These are phyloP conservation scores for Ascocoryne sarcoides DNA, from an alignment of 2,329 filamentous ascomycete species.

Conservation along the genomic window DNA sequence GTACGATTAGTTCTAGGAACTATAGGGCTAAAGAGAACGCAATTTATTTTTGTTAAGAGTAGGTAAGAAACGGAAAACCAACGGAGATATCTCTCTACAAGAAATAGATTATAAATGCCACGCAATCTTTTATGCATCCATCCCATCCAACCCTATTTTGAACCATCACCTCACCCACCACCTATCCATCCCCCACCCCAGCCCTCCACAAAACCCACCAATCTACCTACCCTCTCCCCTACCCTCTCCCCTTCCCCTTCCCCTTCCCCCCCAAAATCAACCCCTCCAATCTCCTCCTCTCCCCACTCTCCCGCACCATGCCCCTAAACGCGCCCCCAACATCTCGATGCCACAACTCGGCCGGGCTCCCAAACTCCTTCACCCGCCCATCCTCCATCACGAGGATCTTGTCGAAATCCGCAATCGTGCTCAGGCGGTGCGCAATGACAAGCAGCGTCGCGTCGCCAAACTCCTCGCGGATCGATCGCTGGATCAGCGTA, in stretches of 20 bases:
- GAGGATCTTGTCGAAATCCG: slow-evolving; percentile 66
- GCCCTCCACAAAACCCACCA: background rate
- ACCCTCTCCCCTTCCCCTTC: background rate
- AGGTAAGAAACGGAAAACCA: too few species aligned
- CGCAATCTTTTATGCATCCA: too few species aligned
- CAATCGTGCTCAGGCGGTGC: slow-evolving; percentile 67
- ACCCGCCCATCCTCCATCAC: slow-evolving; percentile 61
- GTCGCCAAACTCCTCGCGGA: slow-evolving; percentile 61
- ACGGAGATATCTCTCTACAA: too few species aligned
- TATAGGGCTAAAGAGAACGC: too few species aligned
- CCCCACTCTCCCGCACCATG: slow-evolving; percentile 56
- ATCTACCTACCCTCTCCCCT: background rate
- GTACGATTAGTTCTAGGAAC: too few species aligned
- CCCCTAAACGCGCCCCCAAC: slow-evolving; percentile 43
- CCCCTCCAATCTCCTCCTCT: slow-evolving; percentile 33
- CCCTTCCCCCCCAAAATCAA: slow-evolving; percentile 12
- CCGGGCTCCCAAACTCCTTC: slow-evolving; percentile 58
- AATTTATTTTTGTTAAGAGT: too few species aligned
- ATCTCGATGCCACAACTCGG: slow-evolving; percentile 45
- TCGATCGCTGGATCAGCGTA: slow-evolving; percentile 61
- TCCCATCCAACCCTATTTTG: too few species aligned
- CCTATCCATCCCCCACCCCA: too few species aligned
- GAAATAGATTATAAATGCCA: too few species aligned
- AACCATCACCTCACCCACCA: too few species aligned
- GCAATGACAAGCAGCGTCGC: slow-evolving; percentile 67